phyloP scores from a whole-genome alignment of 2,329 filamentous ascomycete genomes.

The Lomentospora prolificans region DNA sequence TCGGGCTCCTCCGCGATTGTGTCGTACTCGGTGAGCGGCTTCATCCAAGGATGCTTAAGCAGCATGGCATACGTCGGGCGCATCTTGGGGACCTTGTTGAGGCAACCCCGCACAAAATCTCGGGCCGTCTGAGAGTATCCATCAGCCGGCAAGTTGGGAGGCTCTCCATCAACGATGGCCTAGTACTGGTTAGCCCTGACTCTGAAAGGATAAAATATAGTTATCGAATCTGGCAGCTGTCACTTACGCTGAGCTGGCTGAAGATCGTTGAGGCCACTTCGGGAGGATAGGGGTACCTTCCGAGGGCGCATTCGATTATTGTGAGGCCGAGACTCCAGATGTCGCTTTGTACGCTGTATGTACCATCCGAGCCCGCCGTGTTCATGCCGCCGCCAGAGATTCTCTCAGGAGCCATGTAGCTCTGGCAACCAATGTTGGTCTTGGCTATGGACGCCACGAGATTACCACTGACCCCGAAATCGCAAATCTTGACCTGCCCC shows the following conservation, averaged over 20 bases:
- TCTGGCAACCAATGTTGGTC: slow-evolving; percentile 98
- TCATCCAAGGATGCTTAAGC: slow-evolving; percentile 81
- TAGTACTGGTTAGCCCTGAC: slow-evolving; percentile 31
- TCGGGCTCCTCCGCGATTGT: slow-evolving; percentile 63
- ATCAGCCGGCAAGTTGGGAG: slow-evolving; percentile 71
- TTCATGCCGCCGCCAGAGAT: slow-evolving; percentile 75
- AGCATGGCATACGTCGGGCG: slow-evolving; percentile 92
- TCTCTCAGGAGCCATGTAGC: slow-evolving; percentile 96
- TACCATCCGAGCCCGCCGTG: slow-evolving; percentile 62
- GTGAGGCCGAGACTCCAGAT: slow-evolving; percentile 94
- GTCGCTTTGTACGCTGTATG: slow-evolving; percentile 95
- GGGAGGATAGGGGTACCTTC: slow-evolving; percentile 89
- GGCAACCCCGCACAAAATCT: slow-evolving; percentile 79
- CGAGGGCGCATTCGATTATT: slow-evolving; percentile 92
- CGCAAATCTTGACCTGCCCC: slow-evolving; percentile 95
- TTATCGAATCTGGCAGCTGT: neutral
- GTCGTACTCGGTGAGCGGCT: slow-evolving; percentile 49
- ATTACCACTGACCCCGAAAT: slow-evolving; percentile 96
- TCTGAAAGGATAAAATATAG: too few species aligned
- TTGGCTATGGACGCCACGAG: slow-evolving; percentile 95
- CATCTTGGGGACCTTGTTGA: slow-evolving; percentile 86
- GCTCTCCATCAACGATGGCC: slow-evolving; percentile 98
- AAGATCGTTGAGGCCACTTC: slow-evolving; percentile 99
- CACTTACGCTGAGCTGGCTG: slow-evolving; percentile 85
- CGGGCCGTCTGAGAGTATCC: slow-evolving; percentile 71